Conservation (phyloP, 2,329 filamentous ascomycete genomes). For the Penicillium hordei region DNA sequence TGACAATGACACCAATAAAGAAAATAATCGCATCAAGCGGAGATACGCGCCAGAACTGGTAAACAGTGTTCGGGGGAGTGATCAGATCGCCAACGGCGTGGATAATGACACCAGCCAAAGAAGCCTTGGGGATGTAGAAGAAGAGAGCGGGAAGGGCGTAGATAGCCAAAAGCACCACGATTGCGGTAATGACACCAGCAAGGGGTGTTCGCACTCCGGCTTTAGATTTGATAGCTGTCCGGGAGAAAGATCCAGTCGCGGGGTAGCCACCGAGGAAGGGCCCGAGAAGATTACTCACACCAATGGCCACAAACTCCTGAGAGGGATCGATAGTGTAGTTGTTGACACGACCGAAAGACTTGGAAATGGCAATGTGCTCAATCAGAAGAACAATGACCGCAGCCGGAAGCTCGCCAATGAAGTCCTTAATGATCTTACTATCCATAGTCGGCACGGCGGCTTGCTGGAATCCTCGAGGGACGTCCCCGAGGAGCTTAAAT, state of each 20-base stretch:
- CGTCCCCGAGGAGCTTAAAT: slow-evolving; percentile 72
- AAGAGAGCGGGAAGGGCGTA: slow-evolving; percentile 87
- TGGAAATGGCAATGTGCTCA: slow-evolving; percentile 95
- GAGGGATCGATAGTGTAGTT: slow-evolving; percentile 96
- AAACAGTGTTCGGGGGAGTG: slow-evolving; percentile 84
- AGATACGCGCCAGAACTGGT: slow-evolving; percentile 92
- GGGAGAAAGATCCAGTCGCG: slow-evolving; percentile 90
- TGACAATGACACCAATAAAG: slow-evolving; percentile 87
- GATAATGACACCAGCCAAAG: slow-evolving; percentile 85
- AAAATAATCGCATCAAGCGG: slow-evolving; percentile 90
- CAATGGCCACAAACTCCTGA: slow-evolving; percentile 93
- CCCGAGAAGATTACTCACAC: slow-evolving; percentile 82
- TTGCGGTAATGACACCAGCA: slow-evolving; percentile 81
- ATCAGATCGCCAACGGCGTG: slow-evolving; percentile 93
- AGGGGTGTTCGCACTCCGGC: slow-evolving; percentile 90
- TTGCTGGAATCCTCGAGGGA: slow-evolving; percentile 84
- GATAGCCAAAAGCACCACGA: slow-evolving; percentile 83
- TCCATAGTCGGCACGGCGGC: slow-evolving; percentile 72
- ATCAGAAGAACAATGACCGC: slow-evolving; percentile 93
- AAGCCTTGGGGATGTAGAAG: slow-evolving; percentile 84
- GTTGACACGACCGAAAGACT: slow-evolving; percentile 93
- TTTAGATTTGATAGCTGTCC: slow-evolving; percentile 96
- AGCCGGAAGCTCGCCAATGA: slow-evolving; percentile 73
- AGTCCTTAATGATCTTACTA: slow-evolving; percentile 63
- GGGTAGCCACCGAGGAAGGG: slow-evolving; percentile 92